Base-by-base conservation (phyloP, 202 grass and related monocot genomes). In the Dendrocalamus latiflorus region DNA sequence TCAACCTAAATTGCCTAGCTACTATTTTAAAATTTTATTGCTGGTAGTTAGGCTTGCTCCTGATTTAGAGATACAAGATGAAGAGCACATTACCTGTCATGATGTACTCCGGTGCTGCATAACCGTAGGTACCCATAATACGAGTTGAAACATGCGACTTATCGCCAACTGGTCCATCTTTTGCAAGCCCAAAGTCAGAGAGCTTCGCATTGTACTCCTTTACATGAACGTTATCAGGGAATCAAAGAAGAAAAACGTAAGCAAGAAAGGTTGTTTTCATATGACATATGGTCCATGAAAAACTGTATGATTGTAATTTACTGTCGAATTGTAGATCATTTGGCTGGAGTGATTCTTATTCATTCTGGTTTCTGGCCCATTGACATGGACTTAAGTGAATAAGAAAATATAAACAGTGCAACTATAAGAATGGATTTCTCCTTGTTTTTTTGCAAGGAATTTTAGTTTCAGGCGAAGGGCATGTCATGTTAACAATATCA, bases 121-220 rank as follows among this genome's bases (percentile, higher is more conserved):
- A 98, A 67, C 93, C 95, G 13, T 88, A 89, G 39, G 95, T 98
- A 37, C 91, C 95, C 95, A 98, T 93, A 55, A 98, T 98, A 68
- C 91, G 91, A 16, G 95, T 98, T 16, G 95, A 95, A 70, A 98
- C 92, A 74, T 98, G 95, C 12, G 95, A 95, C 62, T 85, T 87
- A 42, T 98, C 95, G 0, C 95, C 95, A 22, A 93, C 95, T 20
- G 92, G 95, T 53, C n/a, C n/a, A n/a, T n/a, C n/a, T n/a, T n/a
- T n/a, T n/a, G n/a, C n/a, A n/a, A n/a, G n/a, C n/a, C n/a, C 95
- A 72, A 98, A 98, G 80, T 98, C 95, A 12, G 95, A 98, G 70
- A 95, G 68, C 68, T 98, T 98, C 28, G 89, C 87, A 72, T 98
- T 93, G 63, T 83, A 98, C 30, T 98, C 91, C 93, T 98, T 48